Base-by-base conservation (phyloP, 2,329 filamentous ascomycete species). In the Penicillium sp. region DNA sequence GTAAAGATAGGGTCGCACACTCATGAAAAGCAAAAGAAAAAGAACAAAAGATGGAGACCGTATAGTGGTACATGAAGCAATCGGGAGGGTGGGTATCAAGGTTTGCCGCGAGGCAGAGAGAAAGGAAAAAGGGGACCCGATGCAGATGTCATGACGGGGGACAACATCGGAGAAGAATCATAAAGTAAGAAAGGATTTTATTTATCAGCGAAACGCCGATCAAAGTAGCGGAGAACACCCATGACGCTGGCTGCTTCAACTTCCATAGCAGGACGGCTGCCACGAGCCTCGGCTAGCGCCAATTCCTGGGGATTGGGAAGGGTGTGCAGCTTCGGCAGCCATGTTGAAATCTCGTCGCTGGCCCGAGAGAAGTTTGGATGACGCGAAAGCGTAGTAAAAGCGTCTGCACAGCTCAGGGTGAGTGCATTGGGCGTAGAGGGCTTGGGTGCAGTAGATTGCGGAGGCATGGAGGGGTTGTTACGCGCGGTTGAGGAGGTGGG, bases 161-260 rank as follows among this genome's bases (percentile, higher is more conserved):
- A 62, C 35, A 37, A 37, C 35, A 58, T 17, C 35, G 26, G 33
- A 5, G 22, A n/a, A 17, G 33, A 22, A 22, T 24, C 10, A 12
- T 26, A 12, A 49, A 2, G 12, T 5, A 10, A 47, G 55, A 61
- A 42, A 50, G 38, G 15, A 53, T 44, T 56, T 69, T 71, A 77
- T 72, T 78, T 78, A 56, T 78, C 76, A 40, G 78, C 77, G 59
- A 93, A 93, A 58, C 91, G 81, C 54, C 91, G 84, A 71, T 93
- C 91, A 78, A 93, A 93, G 65, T 91, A 89, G 76, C 91, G 91
- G 62, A 93, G 78, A n/a, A 93, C 91, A 45, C 89, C 89, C 91
- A 93, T 93, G 58, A 93, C 92, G 75, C 90, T 93, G 0, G 91
- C 91, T 7, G 91, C 90, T 77, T 93, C 91, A 17, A 93, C 90